Percentiles rank a stretch among this genome's conserved stretches.
phyloP scores from a whole-genome alignment of 2,329 filamentous ascomycete species.

The Macrophomina tecta region DNA sequence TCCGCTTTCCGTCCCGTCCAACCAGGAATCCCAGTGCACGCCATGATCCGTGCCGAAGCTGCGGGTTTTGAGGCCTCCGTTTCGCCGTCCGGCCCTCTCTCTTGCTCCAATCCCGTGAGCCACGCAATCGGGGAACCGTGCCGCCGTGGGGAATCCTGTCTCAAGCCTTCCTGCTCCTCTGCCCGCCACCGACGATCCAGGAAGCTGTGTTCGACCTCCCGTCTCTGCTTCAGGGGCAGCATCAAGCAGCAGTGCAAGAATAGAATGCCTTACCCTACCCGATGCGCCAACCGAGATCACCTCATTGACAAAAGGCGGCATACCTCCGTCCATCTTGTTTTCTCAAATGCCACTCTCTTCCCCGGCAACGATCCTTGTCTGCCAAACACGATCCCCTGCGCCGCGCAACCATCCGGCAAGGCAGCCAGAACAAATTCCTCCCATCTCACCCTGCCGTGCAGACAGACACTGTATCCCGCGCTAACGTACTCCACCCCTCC shows the following conservation, averaged over 20 bases:
- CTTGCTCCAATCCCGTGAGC: background rate
- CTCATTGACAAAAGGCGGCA: background rate
- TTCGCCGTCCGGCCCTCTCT: background rate
- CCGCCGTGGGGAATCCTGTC: conserved; percentile 11
- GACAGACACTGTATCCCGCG: too few species aligned
- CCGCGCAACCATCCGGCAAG: too few species aligned
- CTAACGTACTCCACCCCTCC: too few species aligned
- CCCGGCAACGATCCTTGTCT: too few species aligned
- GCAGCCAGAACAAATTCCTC: too few species aligned
- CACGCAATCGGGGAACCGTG: conserved; percentile 7
- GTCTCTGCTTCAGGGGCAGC: background rate
- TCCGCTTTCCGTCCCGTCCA: conserved; percentile 10
- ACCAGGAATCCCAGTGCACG: background rate
- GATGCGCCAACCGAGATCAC: conserved; percentile 2
- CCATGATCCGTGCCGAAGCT: conserved; percentile 6
- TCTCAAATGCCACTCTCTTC: background rate
- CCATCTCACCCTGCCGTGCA: too few species aligned
- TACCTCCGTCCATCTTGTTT: background rate
- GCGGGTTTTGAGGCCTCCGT: background rate
- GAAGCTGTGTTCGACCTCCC: background rate
- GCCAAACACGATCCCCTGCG: too few species aligned
- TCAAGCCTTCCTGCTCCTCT: background rate
- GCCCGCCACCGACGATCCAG: background rate
- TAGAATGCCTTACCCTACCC: background rate
- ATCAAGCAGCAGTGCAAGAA: background rate